Conservation (phyloP, 2,329 filamentous ascomycete species). For the Tolypocladium endophyticum region DNA sequence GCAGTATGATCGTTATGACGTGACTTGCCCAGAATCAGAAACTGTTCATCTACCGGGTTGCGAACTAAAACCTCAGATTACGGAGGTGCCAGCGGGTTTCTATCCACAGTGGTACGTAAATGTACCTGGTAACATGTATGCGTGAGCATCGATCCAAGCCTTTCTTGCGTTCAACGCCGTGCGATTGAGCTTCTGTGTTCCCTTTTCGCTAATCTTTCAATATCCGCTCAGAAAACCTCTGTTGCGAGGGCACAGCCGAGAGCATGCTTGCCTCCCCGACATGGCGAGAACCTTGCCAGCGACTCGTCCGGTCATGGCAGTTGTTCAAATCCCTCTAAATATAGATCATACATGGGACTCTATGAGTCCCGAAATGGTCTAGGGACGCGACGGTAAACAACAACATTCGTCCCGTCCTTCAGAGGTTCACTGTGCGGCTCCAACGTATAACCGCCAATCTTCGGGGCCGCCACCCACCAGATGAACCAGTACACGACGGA, state of each 20-base stretch:
- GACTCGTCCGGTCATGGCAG: too few relatives aligned
- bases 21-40: too few relatives aligned
- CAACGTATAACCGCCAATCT: not conserved
- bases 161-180: not conserved
- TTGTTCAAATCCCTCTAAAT: not conserved
- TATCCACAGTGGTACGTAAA: not conserved
- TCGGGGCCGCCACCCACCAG: not conserved
- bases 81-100: not conserved
- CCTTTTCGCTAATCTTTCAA: not conserved
- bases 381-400: not conserved
- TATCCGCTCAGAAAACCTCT: too few relatives aligned
- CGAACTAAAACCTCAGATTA: not conserved
- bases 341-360: not conserved
- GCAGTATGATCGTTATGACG: constrained; percentile 23
- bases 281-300: too few relatives aligned
- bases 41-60: not conserved
- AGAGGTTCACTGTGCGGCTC: not conserved
- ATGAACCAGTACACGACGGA: not conserved
- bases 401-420: not conserved
- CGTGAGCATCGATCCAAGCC: not conserved
- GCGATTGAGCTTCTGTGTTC: not conserved
- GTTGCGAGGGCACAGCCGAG: too few relatives aligned
- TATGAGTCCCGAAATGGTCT: not conserved
- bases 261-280: too few relatives aligned
- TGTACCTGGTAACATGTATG: not conserved